Base-by-base conservation (phyloP, 257 asterid genomes). In the Thymus mandschuricus region DNA sequence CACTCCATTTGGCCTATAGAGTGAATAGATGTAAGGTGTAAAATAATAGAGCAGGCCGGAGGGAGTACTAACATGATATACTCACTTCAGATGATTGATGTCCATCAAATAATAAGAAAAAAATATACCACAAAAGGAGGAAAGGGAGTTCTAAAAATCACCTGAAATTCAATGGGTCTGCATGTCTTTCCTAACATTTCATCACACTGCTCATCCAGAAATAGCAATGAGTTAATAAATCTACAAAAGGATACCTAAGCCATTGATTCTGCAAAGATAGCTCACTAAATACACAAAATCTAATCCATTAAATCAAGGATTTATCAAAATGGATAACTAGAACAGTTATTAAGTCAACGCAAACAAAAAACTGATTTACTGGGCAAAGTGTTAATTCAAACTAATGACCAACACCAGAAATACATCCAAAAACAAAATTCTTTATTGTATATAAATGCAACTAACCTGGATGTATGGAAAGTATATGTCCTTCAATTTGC, bases 381-480 rank as follows among this genome's bases (percentile, higher is more conserved):
- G 4, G 10, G 5, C 35, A 67, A 28, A 40, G 38, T 3, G 4
- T 29, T 15, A 21, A 3, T 43, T 61, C 3, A 56, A 55, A 45
- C 28, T 48, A 48, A 61, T 29, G 48, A 8, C 7, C 52, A 72
- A 66, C 61, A 52, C 43, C 68, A 60, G 44, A 59, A 64, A 21
- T 12, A 69, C 13, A 58, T 67, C 78, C 35, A 58, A 41, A 59
- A 28, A 50, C 3, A 3, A 64, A 41, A 10, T 15, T 40, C 15
- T 38, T 44, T 60, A 43, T 29, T 29, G 11, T 3, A 12, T 21
- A 6, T 38, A 6, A 35, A 57, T 21, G 40, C 13, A 71, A 73
- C 1, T 21, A 55, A 89, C 97, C 97, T 91, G 96, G 74, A 91
- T 84, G 73, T 89, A 91, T 0, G 97, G 97, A 77, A 89, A 91